A percentile compares a stretch with the other conserved stretches of the same genome.
phyloP scores from a whole-genome alignment of 176 grass and related monocot genomes.

The Pontederia crassipes region DNA sequence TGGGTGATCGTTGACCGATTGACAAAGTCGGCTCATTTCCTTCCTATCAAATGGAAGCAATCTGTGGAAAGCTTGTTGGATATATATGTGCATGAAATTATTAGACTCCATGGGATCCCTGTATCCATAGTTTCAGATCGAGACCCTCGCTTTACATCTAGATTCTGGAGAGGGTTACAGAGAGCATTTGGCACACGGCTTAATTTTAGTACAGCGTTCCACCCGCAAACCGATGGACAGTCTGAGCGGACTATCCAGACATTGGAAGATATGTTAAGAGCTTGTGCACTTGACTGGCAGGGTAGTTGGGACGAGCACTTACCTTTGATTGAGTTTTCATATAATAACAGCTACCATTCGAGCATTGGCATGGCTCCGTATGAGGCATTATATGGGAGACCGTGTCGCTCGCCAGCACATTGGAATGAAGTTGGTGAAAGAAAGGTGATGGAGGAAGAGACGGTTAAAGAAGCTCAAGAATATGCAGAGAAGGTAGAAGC shows the following conservation, averaged over 20 bases:
- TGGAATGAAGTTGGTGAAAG: neutral
- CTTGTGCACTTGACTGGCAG: neutral
- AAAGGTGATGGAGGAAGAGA: neutral
- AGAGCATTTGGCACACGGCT: neutral
- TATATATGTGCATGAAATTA: neutral
- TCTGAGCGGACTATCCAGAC: neutral
- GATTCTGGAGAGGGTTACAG: neutral
- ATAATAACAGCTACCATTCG: neutral
- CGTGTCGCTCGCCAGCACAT: neutral
- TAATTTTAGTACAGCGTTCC: neutral
- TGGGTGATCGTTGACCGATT: neutral
- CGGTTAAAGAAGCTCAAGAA: neutral
- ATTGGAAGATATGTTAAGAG: slow-evolving; percentile 1
- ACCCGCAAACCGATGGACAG: too few species aligned
- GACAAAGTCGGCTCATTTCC: neutral
- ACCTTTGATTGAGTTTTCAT: neutral
- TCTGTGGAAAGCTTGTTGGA: neutral
- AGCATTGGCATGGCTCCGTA: neutral
- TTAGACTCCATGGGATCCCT: neutral
- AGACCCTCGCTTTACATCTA: neutral
- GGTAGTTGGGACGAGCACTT: neutral
- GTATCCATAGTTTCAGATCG: too few species aligned
- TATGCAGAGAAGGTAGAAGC: too few species aligned
- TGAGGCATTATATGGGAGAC: neutral
- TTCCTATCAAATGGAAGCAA: neutral